phyloP scores from a whole-genome alignment of 1,284 basidiomycete genomes.

The Tilletia indica region DNA sequence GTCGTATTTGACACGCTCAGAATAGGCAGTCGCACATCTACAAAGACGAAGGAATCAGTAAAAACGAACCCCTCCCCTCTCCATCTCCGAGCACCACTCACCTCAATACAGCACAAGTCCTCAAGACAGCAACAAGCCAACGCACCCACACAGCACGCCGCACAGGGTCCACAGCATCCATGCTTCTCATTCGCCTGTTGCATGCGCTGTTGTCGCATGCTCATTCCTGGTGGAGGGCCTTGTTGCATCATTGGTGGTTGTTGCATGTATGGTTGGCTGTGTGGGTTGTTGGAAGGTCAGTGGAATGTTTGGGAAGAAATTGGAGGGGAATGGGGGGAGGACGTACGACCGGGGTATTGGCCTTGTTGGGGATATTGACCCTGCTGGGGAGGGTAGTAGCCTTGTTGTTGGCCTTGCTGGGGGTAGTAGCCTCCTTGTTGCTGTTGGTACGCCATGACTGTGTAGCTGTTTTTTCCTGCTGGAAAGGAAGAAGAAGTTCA shows the following conservation, averaged over 20 bases:
- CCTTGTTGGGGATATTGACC: background rate
- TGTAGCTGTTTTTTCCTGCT: background rate
- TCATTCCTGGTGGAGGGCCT: background rate
- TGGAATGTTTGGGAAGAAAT: too few species aligned
- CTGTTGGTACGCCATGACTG: slow-evolving; percentile 10
- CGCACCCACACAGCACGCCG: slow-evolving; percentile 18
- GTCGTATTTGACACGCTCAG: background rate
- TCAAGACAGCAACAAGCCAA: slow-evolving; percentile 12
- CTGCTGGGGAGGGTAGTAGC: slow-evolving; percentile 15
- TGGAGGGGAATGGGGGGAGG: too few species aligned
- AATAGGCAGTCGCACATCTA: slow-evolving; percentile 15
- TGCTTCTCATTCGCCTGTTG: slow-evolving; percentile 1
- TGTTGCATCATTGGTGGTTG: slow-evolving; percentile 12
- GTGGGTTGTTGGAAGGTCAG: too few species aligned
- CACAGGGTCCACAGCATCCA: slow-evolving; percentile 17
- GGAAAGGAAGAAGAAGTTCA: too few species aligned
- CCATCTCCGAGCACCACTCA: background rate
- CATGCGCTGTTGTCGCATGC: slow-evolving; percentile 1
- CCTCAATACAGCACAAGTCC: slow-evolving; percentile 6
- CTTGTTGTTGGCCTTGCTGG: background rate
- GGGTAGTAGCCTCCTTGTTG: background rate
- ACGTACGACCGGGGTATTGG: too few species aligned
- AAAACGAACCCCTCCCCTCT: background rate
- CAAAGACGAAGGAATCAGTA: background rate
- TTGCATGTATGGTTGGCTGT: slow-evolving; percentile 13